A percentile compares a stretch with the other conserved stretches of the same genome.
Conservation (phyloP, 164 flowering plant species). For the Aristolochia contorta region DNA sequence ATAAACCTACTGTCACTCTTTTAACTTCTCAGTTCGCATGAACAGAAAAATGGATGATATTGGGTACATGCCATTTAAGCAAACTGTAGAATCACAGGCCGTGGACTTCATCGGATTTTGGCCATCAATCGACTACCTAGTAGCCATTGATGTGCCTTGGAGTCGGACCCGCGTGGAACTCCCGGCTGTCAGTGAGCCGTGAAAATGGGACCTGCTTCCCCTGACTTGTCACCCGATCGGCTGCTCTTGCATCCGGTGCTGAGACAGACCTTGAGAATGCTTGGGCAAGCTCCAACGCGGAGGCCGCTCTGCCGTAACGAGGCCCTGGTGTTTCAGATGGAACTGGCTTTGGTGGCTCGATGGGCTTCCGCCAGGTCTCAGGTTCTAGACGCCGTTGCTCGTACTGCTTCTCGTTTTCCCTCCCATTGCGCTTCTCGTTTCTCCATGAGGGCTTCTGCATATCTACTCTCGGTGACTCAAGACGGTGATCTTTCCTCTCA, state of each 20-base stretch:
- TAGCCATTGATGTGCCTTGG: constrained; percentile 27
- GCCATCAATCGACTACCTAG: not conserved
- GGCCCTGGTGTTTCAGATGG: constrained; percentile 17
- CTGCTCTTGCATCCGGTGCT: constrained; percentile 24
- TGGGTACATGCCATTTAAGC: too few species aligned
- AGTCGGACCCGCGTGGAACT: constrained; percentile 18
- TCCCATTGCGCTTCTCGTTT: constrained; percentile 34
- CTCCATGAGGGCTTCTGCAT: constrained; percentile 54
- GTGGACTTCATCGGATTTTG: too few species aligned
- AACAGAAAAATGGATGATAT: too few species aligned
- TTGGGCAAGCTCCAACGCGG: constrained; percentile 77
- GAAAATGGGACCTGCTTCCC: constrained; percentile 67
- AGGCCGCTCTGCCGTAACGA: constrained; percentile 46
- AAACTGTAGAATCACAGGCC: too few species aligned
- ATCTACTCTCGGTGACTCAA: constrained; percentile 35
- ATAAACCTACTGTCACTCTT: too few species aligned
- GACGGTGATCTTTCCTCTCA: constrained; percentile 42
- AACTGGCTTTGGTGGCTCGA: constrained; percentile 33
- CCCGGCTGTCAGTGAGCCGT: constrained; percentile 22
- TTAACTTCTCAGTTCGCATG: too few species aligned
- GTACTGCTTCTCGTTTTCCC: constrained; percentile 42
- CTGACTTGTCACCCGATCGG: constrained; percentile 33
- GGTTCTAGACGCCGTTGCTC: constrained; percentile 58
- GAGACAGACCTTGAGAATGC: constrained; percentile 56
- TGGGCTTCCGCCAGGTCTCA: constrained; percentile 80